Base-by-base conservation (phyloP, 2,329 filamentous ascomycete genomes). In the Moelleriella libera region DNA sequence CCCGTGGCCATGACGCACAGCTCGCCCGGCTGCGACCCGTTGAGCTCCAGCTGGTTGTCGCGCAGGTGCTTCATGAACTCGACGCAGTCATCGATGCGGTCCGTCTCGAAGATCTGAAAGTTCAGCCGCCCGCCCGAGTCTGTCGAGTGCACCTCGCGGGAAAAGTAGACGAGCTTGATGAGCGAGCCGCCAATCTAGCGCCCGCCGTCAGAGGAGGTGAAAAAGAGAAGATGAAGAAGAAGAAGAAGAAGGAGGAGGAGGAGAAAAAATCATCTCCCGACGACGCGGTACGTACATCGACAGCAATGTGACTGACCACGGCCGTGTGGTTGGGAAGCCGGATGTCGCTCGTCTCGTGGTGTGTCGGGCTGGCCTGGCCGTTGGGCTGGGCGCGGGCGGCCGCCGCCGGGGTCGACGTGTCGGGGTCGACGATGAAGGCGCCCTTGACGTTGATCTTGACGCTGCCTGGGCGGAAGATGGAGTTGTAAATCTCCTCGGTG, bases 141-240 rank as follows among this genome's bases (percentile, higher is more conserved):
- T 30, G 74, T 78, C 10, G 83, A 85, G 60, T 84, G 77, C 41
- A 84, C 77, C 66, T 97, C 92, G 54, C 87, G 85, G 14, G 89
- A 92, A 54, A 97, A 97, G 70, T 96, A 98, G 50, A 98, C 92
- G 43, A 98, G 79, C 69, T 98, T 98, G 54, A 88, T 89, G 34
- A 98, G 74, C 12, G 89, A 94, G 55, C 92, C 92, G 54, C 92
- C 92, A 64, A 98, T 97, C 86, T 95, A 34, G 30, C 29, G 30
- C 7, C 21, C 2, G 42, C 21, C 41, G 21, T n/a, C 41, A n/a
- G 8, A 5, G 12, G 34, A 39, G 34, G 34, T 39, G 32, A 37
- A 37, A 12, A 37, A 12, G 32, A 30, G 5, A 9, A 42, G 11
- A 42, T n/a, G 5, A 12, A 44, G 29, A 10, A 30, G 28, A 11